These are phyloP conservation scores for Lineolata rhizophorae DNA, from an alignment of 495 filamentous ascomycete species.

Conservation along the genomic window DNA sequence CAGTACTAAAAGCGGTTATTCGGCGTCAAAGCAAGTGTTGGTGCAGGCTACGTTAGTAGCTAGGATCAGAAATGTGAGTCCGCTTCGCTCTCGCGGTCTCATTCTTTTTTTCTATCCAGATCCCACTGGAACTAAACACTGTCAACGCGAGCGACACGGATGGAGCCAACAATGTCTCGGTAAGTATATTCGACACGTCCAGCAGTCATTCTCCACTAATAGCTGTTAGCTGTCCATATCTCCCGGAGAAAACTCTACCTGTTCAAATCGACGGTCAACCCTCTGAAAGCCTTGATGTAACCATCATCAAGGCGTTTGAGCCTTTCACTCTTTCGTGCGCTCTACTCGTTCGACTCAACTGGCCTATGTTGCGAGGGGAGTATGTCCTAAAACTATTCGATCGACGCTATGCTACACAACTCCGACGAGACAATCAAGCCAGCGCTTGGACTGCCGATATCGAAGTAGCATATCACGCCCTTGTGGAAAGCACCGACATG, in stretches of 20 bases:
- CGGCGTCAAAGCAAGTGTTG: no score
- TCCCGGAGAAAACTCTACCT: neutral
- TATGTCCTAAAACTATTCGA: neutral
- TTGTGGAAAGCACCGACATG: constrained; percentile 7
- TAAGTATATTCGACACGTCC: neutral
- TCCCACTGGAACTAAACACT: neutral
- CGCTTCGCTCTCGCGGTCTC: no score
- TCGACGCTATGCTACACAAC: neutral
- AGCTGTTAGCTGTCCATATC: neutral
- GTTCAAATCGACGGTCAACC: neutral
- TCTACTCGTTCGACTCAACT: neutral
- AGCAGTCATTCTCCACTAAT: constrained; percentile 1
- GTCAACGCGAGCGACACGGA: neutral
- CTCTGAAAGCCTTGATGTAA: constrained; percentile 2
- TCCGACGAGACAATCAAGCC: neutral
- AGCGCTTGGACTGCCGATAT: neutral
- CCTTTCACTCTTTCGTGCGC: neutral
- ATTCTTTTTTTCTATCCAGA: neutral
- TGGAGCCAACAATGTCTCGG: constrained; percentile 1
- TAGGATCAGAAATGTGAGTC: no score
- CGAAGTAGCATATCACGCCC: constrained; percentile 10
- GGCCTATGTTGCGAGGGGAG: neutral
- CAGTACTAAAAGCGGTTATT: no score
- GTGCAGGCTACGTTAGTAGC: no score
- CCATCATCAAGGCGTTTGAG: constrained; percentile 1